Evolutionary conservation across 106 monocot species (phyloP), one percentile per base, ranked within the genome.

Genomic region (Dendrobium huoshanense): DNA sequence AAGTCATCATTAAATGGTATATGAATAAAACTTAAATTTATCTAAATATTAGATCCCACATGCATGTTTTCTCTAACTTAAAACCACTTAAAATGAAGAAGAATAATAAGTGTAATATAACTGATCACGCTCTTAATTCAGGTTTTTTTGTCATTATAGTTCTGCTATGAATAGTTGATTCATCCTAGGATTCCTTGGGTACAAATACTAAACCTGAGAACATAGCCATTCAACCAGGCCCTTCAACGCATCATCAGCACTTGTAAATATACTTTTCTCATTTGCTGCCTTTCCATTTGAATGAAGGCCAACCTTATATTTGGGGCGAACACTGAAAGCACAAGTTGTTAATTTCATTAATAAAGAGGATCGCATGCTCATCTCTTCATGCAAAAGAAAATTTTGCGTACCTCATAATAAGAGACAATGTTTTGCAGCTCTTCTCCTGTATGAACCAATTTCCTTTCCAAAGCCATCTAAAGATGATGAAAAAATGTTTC

Each of bases 401-500:
- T 70, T 44, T n/a, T 19, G 51, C n/a, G 25, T 77, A 93, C 98
- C 98, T 95, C 76, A 95, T 87, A 59, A 91, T 83, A 33, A 87
- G 83, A 59, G 92, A 82, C 81, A 98, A 87, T 84, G 95, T 92
- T 87, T 91, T 98, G 75, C 98, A 95, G 78, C 89, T 91, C 88
- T 93, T 98, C 80, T 98, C 98, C 88, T 98, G 98, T 42, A 98
- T 91, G 72, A 98, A 98, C 98, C 98, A 98, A 82, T 95, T 94
- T 19, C 84, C 88, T 77, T 81, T 91, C 89, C 87, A 88, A 48
- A 98, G 87, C 85, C 87, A 89, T 75, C 98, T 98, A 92, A 84
- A 78, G 84, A 20, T 20, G 11, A 59, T 17, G 54, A 67, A 20
- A 81, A 25, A 78, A 17, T 41, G 20, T 78, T 72, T 37, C 33